Base-by-base conservation (phyloP, 2,329 filamentous ascomycete species). In the Elsinoe fawcettii region DNA sequence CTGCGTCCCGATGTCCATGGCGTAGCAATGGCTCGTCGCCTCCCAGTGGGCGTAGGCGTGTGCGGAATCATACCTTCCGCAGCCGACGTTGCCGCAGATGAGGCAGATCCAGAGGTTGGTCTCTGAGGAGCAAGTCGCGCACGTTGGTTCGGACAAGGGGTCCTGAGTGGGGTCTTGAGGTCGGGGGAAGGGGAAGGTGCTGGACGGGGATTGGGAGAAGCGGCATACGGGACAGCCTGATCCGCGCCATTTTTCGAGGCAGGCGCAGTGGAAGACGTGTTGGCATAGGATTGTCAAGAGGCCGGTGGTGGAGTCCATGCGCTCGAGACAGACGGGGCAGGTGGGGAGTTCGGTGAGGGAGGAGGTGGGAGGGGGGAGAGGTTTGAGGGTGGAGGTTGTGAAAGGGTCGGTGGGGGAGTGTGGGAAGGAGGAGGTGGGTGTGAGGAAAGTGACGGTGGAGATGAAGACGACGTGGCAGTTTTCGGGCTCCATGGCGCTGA, bases 251-350 rank as follows among this genome's bases (percentile, higher is more conserved):
- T 93, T 97, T 67, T 96, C 88, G 0, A 99, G 78, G 71, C 93
- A 99, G 1, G 86, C 91, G 68, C 93, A 97, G 70, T 99, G 93
- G 68, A 99, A 99, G 54, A 97, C 90, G 66, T 99, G 93, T 66
- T 97, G 92, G 69, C 93, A 99, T 27, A 95, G 85, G 39, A 97
- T 97, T 0, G 93, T 99, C 68, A 99, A 82, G 2, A 99, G 77
- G 0, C 93, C 93, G 0, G 90, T 95, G 0, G 91, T 96, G 69
- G 97, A 92, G 66, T 99, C 93, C 93, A 99, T 99, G 49, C 92
- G 86, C 70, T 99, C 93, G 4, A 99, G 80, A 63, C 93, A 99
- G 8, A 99, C 93, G 0, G 93, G 91, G 63, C 93, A 99, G 1
- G 93, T 97, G 1, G 93, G 93, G 11, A 99, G 76, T 73, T 99